These are phyloP conservation scores for Sarocladium kiliense DNA, from an alignment of 2,329 filamentous ascomycete species.

Conservation along the genomic window DNA sequence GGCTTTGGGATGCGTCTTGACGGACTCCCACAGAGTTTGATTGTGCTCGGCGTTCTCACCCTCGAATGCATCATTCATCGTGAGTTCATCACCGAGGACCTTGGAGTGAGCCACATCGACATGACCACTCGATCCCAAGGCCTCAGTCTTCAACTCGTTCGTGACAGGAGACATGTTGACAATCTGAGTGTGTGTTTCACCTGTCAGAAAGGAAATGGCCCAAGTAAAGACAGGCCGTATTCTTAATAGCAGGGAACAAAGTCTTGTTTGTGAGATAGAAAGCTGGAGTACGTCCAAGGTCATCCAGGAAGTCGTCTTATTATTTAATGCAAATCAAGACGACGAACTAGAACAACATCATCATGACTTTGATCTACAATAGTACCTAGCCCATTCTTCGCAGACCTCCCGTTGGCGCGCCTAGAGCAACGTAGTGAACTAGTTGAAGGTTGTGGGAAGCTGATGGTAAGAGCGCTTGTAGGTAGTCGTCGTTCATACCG, in stretches of 20 bases:
- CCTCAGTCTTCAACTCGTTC: constrained; percentile 9
- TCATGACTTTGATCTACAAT: not conserved
- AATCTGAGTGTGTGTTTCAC: not conserved
- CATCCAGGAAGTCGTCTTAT: not conserved
- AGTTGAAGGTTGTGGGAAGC: not conserved
- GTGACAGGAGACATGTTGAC: not conserved
- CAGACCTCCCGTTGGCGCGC: not conserved
- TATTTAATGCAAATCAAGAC: not conserved
- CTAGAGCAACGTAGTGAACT: not conserved
- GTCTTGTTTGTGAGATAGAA: too few species aligned
- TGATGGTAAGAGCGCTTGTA: not conserved
- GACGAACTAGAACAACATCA: not conserved
- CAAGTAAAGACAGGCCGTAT: too few species aligned
- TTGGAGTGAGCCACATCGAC: constrained; percentile 27
- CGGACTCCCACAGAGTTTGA: constrained; percentile 31
- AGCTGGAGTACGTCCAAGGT: too few species aligned
- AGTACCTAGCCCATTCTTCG: not conserved
- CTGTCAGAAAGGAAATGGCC: too few species aligned
- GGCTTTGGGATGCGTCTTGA: constrained; percentile 35
- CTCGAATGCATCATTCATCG: constrained; percentile 34
- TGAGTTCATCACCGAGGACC: constrained; percentile 27
- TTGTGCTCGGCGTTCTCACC: constrained; percentile 38
- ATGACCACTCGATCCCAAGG: constrained; percentile 5
- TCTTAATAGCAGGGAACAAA: too few species aligned
- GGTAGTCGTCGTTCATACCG: too few species aligned